Base-by-base conservation (phyloP, 768 basidiomycete genomes). In the Lactarius sanguifluus region DNA sequence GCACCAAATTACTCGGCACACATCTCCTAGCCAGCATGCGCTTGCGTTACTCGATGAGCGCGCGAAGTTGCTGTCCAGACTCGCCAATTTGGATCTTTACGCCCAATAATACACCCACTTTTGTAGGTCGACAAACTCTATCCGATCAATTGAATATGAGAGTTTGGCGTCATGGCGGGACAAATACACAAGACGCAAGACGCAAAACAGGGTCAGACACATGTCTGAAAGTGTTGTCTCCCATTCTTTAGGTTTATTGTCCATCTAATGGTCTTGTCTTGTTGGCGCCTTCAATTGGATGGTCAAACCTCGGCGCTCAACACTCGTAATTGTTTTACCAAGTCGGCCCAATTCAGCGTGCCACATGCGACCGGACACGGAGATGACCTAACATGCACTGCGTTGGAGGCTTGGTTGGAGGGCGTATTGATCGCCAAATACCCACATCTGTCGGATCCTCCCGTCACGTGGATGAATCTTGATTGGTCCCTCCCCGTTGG, bases 11-110 rank as follows among this genome's bases (percentile, higher is more conserved):
- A 79, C 77, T 8, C 70, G 75, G 40, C 77, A 79, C 64, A 75
- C 71, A 38, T 79, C 79, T 2, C 78, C 81, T 7, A 76, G 77
- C 45, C 75, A 81, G 20, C 78, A 81, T 43, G 86, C 84, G 1
- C 74, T 82, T 20, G 77, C 81, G 15, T 78, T 90, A 8, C 66
- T 88, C 20, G 81, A 83, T 18, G 85, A 89, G 69, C 83, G 87
- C 0, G 85, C 86, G 0, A 76, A 79, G 45, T 72, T 89, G 28
- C 73, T 87, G 54, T 81, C 79, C 5, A 84, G 86, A 72, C 72
- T 89, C 13, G 85, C 86, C 0, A 78, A 76, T 13, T 70, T 86
- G 43, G 79, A 79, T 16, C 60, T 63, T 36, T 40, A 56, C 36
- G 32, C 62, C 18, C 40, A 52, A 25, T 38, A 45, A 59, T 38